A percentile compares a stretch with the other conserved stretches of the same genome.
phyloP scores from a whole-genome alignment of 257 asterid genomes.

The Anisodus tanguticus region DNA sequence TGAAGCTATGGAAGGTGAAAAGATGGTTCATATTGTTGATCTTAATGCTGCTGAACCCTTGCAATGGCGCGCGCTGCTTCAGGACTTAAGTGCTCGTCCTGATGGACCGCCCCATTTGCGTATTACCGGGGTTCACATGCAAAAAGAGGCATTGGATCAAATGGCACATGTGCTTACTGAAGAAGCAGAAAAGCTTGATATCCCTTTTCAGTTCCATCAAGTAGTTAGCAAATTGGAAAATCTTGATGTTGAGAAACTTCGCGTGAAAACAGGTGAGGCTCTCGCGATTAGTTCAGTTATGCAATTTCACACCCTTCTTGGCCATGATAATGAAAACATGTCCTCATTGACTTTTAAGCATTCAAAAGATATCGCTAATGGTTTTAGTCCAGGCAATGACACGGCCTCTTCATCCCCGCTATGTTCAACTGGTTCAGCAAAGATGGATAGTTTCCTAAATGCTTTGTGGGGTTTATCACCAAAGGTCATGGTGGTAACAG shows the following conservation, averaged over 20 bases:
- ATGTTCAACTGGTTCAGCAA: slow-evolving; percentile 44
- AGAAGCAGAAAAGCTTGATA: slow-evolving; percentile 85
- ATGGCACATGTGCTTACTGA: slow-evolving; percentile 76
- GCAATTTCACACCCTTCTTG: slow-evolving; percentile 76
- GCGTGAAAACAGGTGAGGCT: slow-evolving; percentile 95
- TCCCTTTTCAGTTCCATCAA: slow-evolving; percentile 90
- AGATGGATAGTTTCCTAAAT: slow-evolving; percentile 61
- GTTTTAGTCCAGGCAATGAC: slow-evolving; percentile 64
- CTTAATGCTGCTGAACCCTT: slow-evolving; percentile 70
- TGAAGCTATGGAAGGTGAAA: slow-evolving; percentile 98
- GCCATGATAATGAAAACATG: slow-evolving; percentile 52
- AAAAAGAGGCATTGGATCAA: slow-evolving; percentile 72
- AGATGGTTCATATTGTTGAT: slow-evolving; percentile 87
- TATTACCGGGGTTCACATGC: slow-evolving; percentile 77
- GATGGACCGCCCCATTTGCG: slow-evolving; percentile 97
- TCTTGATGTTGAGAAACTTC: slow-evolving; percentile 68
- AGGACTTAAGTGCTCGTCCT: slow-evolving; percentile 89
- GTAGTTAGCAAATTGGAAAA: slow-evolving; percentile 65
- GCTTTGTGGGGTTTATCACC: slow-evolving; percentile 80
- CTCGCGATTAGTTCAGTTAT: slow-evolving; percentile 69
- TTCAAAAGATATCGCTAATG: slow-evolving; percentile 55
- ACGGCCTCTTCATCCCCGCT: slow-evolving; percentile 72
- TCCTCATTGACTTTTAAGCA: slow-evolving; percentile 51
- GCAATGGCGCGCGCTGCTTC: slow-evolving; percentile 90
- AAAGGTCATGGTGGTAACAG: slow-evolving; percentile 83